Conservation (phyloP, 331 rosid genomes). For the Dryas integrifolia region DNA sequence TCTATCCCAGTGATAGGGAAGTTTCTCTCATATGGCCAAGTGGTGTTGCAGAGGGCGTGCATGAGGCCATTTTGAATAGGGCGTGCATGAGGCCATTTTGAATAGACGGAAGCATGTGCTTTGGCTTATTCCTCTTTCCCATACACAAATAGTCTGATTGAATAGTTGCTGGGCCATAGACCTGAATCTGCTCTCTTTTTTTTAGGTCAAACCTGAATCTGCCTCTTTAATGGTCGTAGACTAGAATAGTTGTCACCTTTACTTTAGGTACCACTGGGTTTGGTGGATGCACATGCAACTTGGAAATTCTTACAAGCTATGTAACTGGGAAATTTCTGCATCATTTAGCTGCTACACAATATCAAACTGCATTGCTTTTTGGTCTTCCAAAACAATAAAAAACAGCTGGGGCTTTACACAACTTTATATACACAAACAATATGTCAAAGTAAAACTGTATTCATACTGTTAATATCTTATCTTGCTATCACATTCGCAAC, state of each 20-base stretch:
- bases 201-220: too few species aligned
- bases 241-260: neutral
- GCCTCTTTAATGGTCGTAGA: too few species aligned
- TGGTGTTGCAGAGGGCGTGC: too few species aligned
- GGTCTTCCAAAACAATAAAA: neutral
- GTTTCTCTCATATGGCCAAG: too few species aligned
- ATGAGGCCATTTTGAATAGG: too few species aligned
- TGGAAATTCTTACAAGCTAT: neutral
- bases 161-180: neutral
- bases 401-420: neutral
- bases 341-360: neutral
- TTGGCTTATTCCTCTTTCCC: too few species aligned
- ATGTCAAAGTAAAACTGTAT: neutral
- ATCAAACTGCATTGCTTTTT: neutral
- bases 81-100: too few species aligned
- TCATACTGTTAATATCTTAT: neutral
- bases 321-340: neutral
- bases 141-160: neutral
- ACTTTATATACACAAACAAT: neutral
- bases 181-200: too few species aligned
- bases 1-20: too few species aligned
- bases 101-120: too few species aligned
- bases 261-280: neutral
- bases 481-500: neutral
- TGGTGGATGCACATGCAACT: constrained; percentile 2